These are phyloP conservation scores for Aspergillus sp. DNA, from an alignment of 2,329 filamentous ascomycete genomes.

Conservation along the genomic window DNA sequence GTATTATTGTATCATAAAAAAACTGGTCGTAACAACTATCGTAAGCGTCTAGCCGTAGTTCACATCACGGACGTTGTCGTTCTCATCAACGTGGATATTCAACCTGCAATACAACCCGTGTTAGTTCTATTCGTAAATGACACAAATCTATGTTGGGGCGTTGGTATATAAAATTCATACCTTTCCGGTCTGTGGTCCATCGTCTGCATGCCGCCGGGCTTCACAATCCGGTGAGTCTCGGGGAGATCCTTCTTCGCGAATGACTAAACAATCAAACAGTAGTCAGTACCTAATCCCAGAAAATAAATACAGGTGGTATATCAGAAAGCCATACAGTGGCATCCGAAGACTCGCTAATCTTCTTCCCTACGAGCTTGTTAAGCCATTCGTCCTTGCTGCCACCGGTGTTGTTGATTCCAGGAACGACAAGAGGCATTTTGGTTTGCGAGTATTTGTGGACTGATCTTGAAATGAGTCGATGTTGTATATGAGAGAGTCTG, in stretches of 20 bases:
- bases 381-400: constrained; percentile 44
- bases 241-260: constrained; percentile 51
- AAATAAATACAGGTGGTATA: neutral
- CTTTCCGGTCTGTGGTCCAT: constrained; percentile 45
- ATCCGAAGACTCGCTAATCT: constrained; percentile 39
- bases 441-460: neutral
- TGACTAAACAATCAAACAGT: constrained; percentile 24
- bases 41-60: constrained; percentile 35
- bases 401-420: constrained; percentile 38
- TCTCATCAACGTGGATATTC: constrained; percentile 46
- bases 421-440: constrained; percentile 50
- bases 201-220: constrained; percentile 38
- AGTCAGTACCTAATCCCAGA: neutral
- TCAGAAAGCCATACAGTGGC: constrained; percentile 28
- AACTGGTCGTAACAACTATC: neutral
- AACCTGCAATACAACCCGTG: constrained; percentile 30
- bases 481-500: neutral
- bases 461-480: neutral
- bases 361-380: constrained; percentile 49
- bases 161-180: constrained; percentile 25
- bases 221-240: constrained; percentile 43
- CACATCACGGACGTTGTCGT: constrained; percentile 46
- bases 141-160: too few relatives aligned
- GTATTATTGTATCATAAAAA: neutral
- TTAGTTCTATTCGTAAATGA: neutral